phyloP scores from a whole-genome alignment of 192 early-diverging fungal species.

The Backusella westeae region DNA sequence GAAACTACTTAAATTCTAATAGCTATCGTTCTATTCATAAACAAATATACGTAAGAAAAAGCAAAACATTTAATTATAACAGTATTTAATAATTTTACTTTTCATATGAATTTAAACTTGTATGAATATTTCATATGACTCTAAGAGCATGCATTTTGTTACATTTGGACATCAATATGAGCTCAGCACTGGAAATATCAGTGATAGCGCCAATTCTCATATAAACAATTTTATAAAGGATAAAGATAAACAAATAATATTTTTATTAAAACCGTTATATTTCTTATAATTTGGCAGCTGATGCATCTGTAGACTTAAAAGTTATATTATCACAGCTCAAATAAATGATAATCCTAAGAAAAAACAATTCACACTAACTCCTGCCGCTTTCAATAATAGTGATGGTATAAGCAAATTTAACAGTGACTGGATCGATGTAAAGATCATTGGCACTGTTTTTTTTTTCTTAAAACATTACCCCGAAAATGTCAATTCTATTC shows the following conservation, averaged over 20 bases:
- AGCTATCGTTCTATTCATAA: not conserved
- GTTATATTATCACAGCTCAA: not conserved
- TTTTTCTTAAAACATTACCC: not conserved
- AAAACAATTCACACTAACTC: not conserved
- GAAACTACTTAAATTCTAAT: not conserved
- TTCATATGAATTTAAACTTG: not conserved
- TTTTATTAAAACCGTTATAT: not conserved
- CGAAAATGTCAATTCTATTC: not conserved
- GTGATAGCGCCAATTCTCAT: too few relatives aligned
- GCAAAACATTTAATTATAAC: not conserved
- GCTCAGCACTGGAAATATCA: too few relatives aligned
- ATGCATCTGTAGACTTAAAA: not conserved
- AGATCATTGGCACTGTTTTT: not conserved
- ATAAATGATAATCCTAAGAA: not conserved
- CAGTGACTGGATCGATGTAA: not conserved
- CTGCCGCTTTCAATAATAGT: not conserved
- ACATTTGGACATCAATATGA: not conserved
- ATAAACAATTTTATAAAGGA: too few relatives aligned
- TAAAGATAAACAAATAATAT: too few relatives aligned
- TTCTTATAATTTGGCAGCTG: not conserved
- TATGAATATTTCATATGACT: not conserved
- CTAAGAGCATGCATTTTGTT: not conserved
- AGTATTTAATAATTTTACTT: not conserved
- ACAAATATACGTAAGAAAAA: not conserved
- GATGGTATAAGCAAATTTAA: not conserved